Base-by-base conservation (phyloP, 192 early-diverging fungal genomes). In the Rhizoclosmatium globosum region DNA sequence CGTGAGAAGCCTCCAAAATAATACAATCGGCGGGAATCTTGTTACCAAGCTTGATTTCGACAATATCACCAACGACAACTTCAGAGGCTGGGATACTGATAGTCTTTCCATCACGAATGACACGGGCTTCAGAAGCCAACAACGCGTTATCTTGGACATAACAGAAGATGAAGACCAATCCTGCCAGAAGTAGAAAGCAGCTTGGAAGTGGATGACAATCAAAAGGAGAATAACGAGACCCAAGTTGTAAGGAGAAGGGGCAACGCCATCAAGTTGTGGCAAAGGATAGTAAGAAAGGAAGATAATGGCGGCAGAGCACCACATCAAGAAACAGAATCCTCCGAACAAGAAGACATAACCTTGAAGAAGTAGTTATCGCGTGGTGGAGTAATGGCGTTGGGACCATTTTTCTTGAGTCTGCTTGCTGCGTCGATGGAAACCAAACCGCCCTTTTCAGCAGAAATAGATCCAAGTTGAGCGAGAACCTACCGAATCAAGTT, bases 1-100 rank as follows among this genome's bases (percentile, higher is more conserved):
- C 94, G 44, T 87, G 86, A 13, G 90, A 89, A 4, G 85, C 82
- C 47, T 92, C 78, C 7, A 94, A 78, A 58, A 97, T 75, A 2
- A 93, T 86, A 58, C 91, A 31, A 65, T 97, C 95, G 9, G 94
- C 94, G 39, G 95, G 94, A 38, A 95, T 92, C 57, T 90, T 89
- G 73, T 92, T 84, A 43, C 94, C 95, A 13, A 90, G 67, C 0
- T 81, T 85, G 48, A 96, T 78, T 11, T 82, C 72, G 64, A 97
- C 90, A 6, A 95, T 68, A 68, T 97, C 95, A 67, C 95, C 95
- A 3, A 87, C 81, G 17, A 95, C 93, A 21, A 96, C 78, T 7
- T 90, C 80, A 3, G 79, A 73, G 38, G 91, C 85, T 11, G 88
- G 70, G 59, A 95, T 84, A 42, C 70, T 73, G 1, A 79, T 53